Evolutionary conservation across 257 asterid species (phyloP).

Genomic region (Ophiorrhiza pumila): DNA sequence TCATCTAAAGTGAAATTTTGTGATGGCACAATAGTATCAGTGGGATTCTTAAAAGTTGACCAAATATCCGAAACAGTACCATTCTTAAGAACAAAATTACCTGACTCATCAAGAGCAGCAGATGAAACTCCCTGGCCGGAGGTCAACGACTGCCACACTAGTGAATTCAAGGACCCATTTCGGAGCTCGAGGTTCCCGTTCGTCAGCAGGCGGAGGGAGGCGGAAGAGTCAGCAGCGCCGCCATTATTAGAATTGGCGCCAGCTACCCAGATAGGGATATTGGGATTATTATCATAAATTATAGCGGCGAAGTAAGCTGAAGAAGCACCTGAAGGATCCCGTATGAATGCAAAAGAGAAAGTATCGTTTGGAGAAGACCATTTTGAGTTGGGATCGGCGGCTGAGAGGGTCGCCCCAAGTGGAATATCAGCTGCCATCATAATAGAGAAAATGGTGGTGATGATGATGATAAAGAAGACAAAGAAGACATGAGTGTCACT

Average conservation of each 20-base stretch:
- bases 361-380: slow-evolving; percentile 55
- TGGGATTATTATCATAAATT: slow-evolving; percentile 35
- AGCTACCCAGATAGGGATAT: slow-evolving; percentile 62
- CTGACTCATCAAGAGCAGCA: slow-evolving; percentile 56
- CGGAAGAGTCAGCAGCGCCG: slow-evolving; percentile 51
- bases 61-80: slow-evolving; percentile 48
- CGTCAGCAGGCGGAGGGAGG: slow-evolving; percentile 43
- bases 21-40: slow-evolving; percentile 59
- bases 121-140: slow-evolving; percentile 42
- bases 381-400: slow-evolving; percentile 46
- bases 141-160: slow-evolving; percentile 68
- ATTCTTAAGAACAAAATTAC: slow-evolving; percentile 59
- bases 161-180: slow-evolving; percentile 27
- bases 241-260: slow-evolving; percentile 46
- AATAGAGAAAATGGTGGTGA: not conserved
- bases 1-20: slow-evolving; percentile 41
- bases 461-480: slow-evolving; percentile 4
- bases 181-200: slow-evolving; percentile 66
- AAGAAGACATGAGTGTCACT: not conserved
- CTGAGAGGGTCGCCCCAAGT: slow-evolving; percentile 47
- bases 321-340: slow-evolving; percentile 26
- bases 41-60: slow-evolving; percentile 72
- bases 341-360: slow-evolving; percentile 54
- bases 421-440: slow-evolving; percentile 40
- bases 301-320: slow-evolving; percentile 48